These are phyloP conservation scores for Viridothelium virens DNA, from an alignment of 495 filamentous ascomycete genomes.

Conservation along the genomic window DNA sequence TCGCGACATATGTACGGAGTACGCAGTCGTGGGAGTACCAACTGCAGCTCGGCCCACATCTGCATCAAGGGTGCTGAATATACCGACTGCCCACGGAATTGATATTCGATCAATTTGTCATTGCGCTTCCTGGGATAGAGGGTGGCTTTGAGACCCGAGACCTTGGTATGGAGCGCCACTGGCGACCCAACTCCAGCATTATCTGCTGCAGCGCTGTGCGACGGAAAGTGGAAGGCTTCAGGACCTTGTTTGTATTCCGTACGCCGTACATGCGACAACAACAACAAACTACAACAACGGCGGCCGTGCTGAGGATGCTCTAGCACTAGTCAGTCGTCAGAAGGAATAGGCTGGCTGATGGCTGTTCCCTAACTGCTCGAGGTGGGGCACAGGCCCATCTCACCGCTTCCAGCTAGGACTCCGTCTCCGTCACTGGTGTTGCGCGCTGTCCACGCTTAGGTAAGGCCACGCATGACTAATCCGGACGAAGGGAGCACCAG, in stretches of 20 bases:
- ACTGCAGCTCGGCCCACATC: neutral
- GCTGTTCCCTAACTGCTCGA: no score
- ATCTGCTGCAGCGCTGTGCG: neutral
- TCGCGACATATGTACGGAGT: neutral
- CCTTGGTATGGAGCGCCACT: neutral
- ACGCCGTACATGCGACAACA: no score
- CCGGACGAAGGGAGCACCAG: neutral
- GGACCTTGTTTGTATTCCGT: no score
- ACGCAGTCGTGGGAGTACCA: no score
- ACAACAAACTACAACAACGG: no score
- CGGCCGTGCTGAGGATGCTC: no score
- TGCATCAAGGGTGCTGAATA: neutral
- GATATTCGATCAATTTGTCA: slow-evolving; percentile 8
- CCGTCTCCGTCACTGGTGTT: neutral
- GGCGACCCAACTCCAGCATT: neutral
- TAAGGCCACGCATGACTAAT: neutral
- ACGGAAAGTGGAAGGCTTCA: no score
- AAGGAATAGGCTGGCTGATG: no score
- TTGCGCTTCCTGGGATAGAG: neutral
- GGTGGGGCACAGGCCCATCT: no score
- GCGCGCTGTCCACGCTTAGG: neutral
- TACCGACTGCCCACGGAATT: neutral
- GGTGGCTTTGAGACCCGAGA: neutral
- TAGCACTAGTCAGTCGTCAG: no score
- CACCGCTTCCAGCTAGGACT: neutral